These are phyloP conservation scores for Trametopsis cervina DNA, from an alignment of 768 basidiomycete species.

Conservation along the genomic window DNA sequence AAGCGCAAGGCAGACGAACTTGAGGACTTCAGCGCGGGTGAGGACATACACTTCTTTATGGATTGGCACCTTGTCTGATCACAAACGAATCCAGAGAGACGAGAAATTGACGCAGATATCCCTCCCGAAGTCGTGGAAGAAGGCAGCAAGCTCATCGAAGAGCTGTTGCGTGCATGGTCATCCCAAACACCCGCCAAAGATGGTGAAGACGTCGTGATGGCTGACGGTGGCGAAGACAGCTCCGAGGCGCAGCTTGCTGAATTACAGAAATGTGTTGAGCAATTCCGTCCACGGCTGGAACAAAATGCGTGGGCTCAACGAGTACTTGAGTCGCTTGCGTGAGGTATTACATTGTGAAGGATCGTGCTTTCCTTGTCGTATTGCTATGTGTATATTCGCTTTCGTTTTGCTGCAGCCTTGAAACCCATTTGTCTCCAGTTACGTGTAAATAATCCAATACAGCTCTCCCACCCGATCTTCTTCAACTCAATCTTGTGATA, in stretches of 20 bases:
- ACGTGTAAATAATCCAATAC: no score
- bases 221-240: conserved; percentile 38
- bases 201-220: conserved; percentile 42
- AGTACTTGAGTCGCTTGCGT: conserved; percentile 33
- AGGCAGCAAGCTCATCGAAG: conserved; percentile 76
- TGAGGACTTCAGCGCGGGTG: conserved; percentile 70
- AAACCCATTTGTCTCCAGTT: no score
- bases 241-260: conserved; percentile 32
- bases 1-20: conserved; percentile 88
- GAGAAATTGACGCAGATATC: conserved; percentile 35
- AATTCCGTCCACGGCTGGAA: conserved; percentile 65
- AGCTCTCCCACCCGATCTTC: no score
- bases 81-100: conserved; percentile 18
- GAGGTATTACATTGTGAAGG: conserved; percentile 2
- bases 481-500: no score
- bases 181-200: conserved; percentile 27
- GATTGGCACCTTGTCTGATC: neutral
- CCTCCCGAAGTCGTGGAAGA: conserved; percentile 60
- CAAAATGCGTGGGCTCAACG: conserved; percentile 72
- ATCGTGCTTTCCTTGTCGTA: neutral
- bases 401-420: neutral
- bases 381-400: neutral
- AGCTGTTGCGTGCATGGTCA: conserved; percentile 68
- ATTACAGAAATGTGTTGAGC: conserved; percentile 55
- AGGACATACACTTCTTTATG: conserved; percentile 4